Evolutionary conservation across 2,329 filamentous ascomycete species (phyloP), one percentile per base, ranked within the genome.

Genomic region (Cladosporium oxysporum): DNA sequence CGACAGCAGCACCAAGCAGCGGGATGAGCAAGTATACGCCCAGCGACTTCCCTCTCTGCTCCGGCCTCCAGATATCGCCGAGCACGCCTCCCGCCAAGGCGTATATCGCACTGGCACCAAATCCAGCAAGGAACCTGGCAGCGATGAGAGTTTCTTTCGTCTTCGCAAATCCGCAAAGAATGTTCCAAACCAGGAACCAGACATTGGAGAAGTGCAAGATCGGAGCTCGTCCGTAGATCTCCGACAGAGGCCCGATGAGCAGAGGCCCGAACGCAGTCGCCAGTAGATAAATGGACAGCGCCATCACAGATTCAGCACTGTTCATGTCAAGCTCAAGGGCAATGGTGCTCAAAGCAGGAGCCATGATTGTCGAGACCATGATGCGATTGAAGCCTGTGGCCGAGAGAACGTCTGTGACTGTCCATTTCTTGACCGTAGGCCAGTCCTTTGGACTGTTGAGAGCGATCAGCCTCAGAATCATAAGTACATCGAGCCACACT

Each of bases 1-100:
- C 58, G 14, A 60, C 58, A 1, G 86, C 86, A 1, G 88, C 88
- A 0, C 88, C 89, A 0, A 91, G 82, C 0, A 91, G 79, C 0
- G 88, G 88, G 0, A 84, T 85, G 0, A 90, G 80, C 60, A 81
- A 85, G 77, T 90, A 90, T 44, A 90, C 82, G 1, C 83, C 83
- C 63, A 90, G 84, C 2, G 87, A 85, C 68, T 82, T 83, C 2
- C 88, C 88, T 67, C 88, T 83, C 74, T 90, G 81, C 71, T 90
- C 87, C 0, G 87, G 80, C 11, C 75, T 77, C 78, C 87, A 90
- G 33, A 84, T 82, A 72, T 90, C 88, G 60, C 83, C 80, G 1
- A 76, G 69, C 3, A 77, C 74, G 62, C 76, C 77, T 35, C 75
- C 77, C 33, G 76, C 76, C 31, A 78, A 73, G 47, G 76, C 76